Evolutionary conservation across 345 rosid species (phyloP).

Genomic region (Nasturtium officinale): DNA sequence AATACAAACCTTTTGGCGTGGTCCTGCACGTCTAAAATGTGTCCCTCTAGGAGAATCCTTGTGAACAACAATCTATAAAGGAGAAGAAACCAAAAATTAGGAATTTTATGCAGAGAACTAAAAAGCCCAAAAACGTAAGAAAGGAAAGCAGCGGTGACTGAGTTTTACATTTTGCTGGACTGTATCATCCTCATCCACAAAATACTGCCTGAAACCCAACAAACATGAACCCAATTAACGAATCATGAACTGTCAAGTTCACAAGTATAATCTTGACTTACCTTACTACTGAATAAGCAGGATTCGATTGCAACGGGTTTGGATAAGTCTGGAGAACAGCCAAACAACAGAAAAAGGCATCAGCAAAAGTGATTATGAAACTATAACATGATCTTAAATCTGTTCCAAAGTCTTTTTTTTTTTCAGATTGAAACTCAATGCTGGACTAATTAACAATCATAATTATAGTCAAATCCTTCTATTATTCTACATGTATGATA

Average conservation of each 20-base stretch:
- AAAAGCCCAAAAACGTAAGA: background rate
- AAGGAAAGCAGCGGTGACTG: conserved; percentile 1
- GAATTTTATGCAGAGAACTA: conserved; percentile 1
- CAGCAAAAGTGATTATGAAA: conserved; percentile 13
- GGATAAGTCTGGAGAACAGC: conserved; percentile 54
- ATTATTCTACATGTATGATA: conserved; percentile 4
- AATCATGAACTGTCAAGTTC: background rate
- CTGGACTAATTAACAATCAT: background rate
- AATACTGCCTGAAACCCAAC: conserved; percentile 69
- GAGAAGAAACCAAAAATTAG: background rate
- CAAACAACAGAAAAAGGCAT: conserved; percentile 12
- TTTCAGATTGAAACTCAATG: background rate
- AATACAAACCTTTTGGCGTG: conserved; percentile 71
- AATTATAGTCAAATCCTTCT: background rate
- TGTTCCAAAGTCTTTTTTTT: background rate
- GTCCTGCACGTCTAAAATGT: conserved; percentile 95
- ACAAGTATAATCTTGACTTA: conserved; percentile 39
- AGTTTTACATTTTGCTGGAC: conserved; percentile 67
- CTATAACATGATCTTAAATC: background rate
- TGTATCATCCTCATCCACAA: conserved; percentile 74
- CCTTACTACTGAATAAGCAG: conserved; percentile 72
- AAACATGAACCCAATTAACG: conserved; percentile 6
- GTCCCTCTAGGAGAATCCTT: conserved; percentile 75
- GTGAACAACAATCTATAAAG: conserved; percentile 69
- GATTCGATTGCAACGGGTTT: conserved; percentile 62